A percentile compares a stretch with the other conserved stretches of the same genome.
These are phyloP conservation scores for Neonectria magnoliae DNA, from an alignment of 2,329 filamentous ascomycete genomes.

Conservation along the genomic window DNA sequence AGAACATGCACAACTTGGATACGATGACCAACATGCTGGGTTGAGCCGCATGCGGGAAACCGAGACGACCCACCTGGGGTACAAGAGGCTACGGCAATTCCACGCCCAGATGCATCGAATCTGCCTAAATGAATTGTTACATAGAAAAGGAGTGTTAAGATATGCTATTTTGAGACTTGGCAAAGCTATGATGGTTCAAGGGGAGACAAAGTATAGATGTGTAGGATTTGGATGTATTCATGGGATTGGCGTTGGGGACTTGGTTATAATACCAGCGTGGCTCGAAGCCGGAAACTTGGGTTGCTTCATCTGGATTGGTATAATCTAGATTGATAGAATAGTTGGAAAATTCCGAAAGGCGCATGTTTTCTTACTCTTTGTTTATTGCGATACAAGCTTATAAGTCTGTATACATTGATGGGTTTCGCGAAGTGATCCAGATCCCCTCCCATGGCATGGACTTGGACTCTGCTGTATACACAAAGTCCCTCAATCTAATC, in stretches of 20 bases:
- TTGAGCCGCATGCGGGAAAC: slow-evolving; percentile 24
- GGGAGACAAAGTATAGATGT: background rate
- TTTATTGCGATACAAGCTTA: background rate
- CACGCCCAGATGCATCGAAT: background rate
- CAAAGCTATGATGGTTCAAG: background rate
- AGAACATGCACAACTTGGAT: slow-evolving; percentile 44
- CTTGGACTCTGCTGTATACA: no score
- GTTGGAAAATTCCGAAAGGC: background rate
- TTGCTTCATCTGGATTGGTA: background rate
- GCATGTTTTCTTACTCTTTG: background rate
- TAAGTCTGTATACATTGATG: no score
- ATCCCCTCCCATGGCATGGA: background rate
- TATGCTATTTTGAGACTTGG: background rate
- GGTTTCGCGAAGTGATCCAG: background rate
- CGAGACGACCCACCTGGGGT: background rate
- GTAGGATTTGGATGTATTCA: slow-evolving; percentile 3
- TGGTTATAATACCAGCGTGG: slow-evolving; percentile 16
- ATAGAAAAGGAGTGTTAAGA: background rate
- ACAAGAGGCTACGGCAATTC: slow-evolving; percentile 1
- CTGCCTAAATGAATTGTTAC: background rate
- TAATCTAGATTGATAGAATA: background rate
- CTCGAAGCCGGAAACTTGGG: slow-evolving; percentile 1
- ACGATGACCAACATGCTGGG: slow-evolving; percentile 33
- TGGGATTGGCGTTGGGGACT: slow-evolving; percentile 12
- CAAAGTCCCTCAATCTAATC: no score